Base-by-base conservation (phyloP, 2,329 filamentous ascomycete species). In the Clonostachys solani region DNA sequence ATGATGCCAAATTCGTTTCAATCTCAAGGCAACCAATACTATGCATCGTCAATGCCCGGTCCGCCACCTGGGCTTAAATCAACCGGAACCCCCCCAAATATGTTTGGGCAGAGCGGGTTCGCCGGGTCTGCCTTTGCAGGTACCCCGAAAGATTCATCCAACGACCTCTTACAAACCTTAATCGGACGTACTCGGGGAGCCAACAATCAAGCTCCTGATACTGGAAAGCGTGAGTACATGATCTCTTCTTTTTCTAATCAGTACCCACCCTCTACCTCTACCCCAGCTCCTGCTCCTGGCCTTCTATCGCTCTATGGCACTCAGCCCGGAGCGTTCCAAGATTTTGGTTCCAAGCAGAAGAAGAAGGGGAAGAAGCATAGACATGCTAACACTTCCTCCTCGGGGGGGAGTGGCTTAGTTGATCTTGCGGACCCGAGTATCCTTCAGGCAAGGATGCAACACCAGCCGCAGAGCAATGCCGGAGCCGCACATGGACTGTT, bases 301-400 rank as follows among this genome's bases (percentile, higher is more conserved):
- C 86, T 92, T 80, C 87, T 83, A 81, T 88, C 89, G 81, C 89
- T 94, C 79, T 95, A 95, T 78, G 89, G 87, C 75, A 79, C 84
- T 67, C 87, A 88, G 76, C 77, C 87, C 78, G 89, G 87, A 78
- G 82, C 83, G 74, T 90, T 89, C 77, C 88, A 92, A 84, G 91
- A 95, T 69, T 85, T 86, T 76, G 87, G 87, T 76, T 86, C 89
- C 77, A 95, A 96, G 86, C 91, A 95, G 83, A 96, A 95, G 87
- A 96, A 96, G 84, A 96, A 96, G 90, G 91, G 91, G 80, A 96
- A 96, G 85, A 96, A 96, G 90, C 92, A 96, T 82, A 95, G 92
- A 86, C 92, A 96, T 86, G 92, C 91, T 94, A 96, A 96, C 90
- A 96, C 92, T 92, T 96, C 92, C 89, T 97, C 92, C 85, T 95